A percentile compares a stretch with the other conserved stretches of the same genome.
These are phyloP conservation scores for Cadophora sp. DNA, from an alignment of 2,329 filamentous ascomycete species.

Conservation along the genomic window DNA sequence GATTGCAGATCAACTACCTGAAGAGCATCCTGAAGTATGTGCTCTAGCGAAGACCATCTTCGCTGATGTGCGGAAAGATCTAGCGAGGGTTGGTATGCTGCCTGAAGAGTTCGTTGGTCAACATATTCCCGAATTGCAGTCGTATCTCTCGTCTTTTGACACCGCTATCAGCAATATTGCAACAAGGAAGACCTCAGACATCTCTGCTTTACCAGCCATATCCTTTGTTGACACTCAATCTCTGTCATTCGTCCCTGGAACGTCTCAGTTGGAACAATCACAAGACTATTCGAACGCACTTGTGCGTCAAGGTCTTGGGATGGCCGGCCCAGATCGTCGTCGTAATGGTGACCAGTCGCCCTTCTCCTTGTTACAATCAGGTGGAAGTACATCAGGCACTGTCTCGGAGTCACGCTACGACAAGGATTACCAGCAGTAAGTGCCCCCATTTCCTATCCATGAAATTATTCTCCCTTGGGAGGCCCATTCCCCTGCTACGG, in stretches of 20 bases:
- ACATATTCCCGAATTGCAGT: slow-evolving; percentile 31
- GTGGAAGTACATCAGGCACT: not conserved
- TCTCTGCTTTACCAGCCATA: slow-evolving; percentile 2
- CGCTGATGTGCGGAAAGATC: slow-evolving; percentile 32
- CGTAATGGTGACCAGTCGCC: not conserved
- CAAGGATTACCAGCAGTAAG: slow-evolving; percentile 25
- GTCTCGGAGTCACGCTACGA: slow-evolving; percentile 15
- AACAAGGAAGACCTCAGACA: slow-evolving; percentile 19
- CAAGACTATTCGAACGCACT: slow-evolving; percentile 16
- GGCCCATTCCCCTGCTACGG: not conserved
- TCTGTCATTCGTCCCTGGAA: slow-evolving; percentile 7
- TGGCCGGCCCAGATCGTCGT: not conserved
- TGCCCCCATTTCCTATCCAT: not conserved
- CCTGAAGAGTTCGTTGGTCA: slow-evolving; percentile 34
- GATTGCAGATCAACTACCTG: slow-evolving; percentile 32
- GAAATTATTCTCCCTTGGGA: not conserved
- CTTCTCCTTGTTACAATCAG: slow-evolving; percentile 21
- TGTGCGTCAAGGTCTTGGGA: slow-evolving; percentile 13
- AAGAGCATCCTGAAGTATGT: slow-evolving; percentile 39
- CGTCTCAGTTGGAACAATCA: not conserved
- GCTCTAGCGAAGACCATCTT: slow-evolving; percentile 36
- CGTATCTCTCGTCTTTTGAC: slow-evolving; percentile 40
- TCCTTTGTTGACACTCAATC: slow-evolving; percentile 14
- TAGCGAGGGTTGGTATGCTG: slow-evolving; percentile 39
- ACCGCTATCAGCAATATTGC: slow-evolving; percentile 36